Evolutionary conservation across 768 basidiomycete genomes (phyloP).

Genomic region (Russula sp.): DNA sequence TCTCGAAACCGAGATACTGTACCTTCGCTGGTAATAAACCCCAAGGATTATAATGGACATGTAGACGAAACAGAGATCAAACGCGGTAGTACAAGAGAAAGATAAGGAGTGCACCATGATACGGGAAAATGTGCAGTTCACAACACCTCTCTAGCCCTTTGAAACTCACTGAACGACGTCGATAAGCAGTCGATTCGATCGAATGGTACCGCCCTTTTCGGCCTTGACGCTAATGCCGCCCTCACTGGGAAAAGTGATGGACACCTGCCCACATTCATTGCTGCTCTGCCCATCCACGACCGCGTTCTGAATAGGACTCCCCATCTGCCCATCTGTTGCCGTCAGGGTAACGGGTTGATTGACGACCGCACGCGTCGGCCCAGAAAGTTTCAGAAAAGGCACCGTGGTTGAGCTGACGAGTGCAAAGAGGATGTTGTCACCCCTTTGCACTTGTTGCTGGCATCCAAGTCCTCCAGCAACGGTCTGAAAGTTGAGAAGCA

Average conservation of each 20-base stretch:
- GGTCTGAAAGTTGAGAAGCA: neutral
- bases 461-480: neutral
- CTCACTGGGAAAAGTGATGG: neutral
- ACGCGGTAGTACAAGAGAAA: too few relatives aligned
- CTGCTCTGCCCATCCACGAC: neutral
- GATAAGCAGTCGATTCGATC: neutral
- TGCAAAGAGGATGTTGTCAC: neutral
- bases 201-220: neutral
- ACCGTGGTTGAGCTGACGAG: neutral
- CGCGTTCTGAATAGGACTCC: neutral
- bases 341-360: neutral
- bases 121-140: too few relatives aligned
- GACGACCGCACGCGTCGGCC: neutral
- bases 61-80: too few relatives aligned
- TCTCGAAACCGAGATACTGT: too few relatives aligned
- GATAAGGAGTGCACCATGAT: too few relatives aligned
- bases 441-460: neutral
- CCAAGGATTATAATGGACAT: too few relatives aligned
- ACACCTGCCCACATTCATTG: neutral
- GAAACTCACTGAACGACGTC: neutral
- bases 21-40: too few relatives aligned
- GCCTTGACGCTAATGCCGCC: neutral
- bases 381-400: neutral
- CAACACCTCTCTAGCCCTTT: too few relatives aligned
- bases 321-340: neutral